A percentile compares a stretch with the other conserved stretches of the same genome.
These are phyloP conservation scores for Flaveria linearis DNA, from an alignment of 129 eudicot species.

Conservation along the genomic window DNA sequence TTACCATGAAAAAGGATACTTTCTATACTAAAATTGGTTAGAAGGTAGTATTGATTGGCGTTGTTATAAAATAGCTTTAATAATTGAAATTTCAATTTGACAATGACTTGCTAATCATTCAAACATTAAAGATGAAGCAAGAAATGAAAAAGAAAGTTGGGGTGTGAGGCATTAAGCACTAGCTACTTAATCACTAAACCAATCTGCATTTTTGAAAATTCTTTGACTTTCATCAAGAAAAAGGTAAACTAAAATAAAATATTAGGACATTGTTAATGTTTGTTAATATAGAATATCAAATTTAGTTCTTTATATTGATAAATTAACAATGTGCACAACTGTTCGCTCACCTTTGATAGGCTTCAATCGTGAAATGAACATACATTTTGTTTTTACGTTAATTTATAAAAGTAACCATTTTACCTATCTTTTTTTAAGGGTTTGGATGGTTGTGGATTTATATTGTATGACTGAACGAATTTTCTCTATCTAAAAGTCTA, in stretches of 20 bases:
- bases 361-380: too few relatives aligned
- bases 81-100: constrained; percentile 36
- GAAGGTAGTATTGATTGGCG: constrained; percentile 18
- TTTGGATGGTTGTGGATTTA: too few relatives aligned
- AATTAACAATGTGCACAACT: too few relatives aligned
- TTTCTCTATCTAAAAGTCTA: too few relatives aligned
- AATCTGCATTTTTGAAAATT: constrained; percentile 6
- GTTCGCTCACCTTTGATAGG: too few relatives aligned
- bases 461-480: too few relatives aligned
- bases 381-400: too few relatives aligned
- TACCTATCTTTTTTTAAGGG: too few relatives aligned
- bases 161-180: constrained; percentile 35
- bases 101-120: constrained; percentile 43
- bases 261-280: not conserved
- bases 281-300: not conserved
- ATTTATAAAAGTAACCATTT: too few relatives aligned
- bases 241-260: not conserved
- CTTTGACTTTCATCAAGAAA: not conserved
- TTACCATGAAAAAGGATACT: not conserved
- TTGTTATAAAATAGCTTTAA: constrained; percentile 34
- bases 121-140: constrained; percentile 42
- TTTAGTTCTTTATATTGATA: too few relatives aligned
- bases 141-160: constrained; percentile 35
- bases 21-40: constrained; percentile 23
- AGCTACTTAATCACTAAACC: constrained; percentile 28